Base-by-base conservation (phyloP, 2,329 filamentous ascomycete species). In the Exserohilum turcica region DNA sequence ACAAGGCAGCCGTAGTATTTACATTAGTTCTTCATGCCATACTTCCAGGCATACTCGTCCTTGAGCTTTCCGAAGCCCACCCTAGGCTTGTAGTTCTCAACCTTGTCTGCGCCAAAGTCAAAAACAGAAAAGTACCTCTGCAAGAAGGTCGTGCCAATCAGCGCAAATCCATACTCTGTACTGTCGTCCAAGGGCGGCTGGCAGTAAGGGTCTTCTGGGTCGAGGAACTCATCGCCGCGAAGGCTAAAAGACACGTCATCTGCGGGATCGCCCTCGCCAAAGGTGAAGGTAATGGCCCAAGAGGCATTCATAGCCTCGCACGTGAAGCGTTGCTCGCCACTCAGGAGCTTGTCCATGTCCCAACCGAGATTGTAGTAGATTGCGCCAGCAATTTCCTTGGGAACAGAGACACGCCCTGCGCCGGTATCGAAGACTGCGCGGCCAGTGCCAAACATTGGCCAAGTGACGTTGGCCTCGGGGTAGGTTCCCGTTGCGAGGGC, bases 281-380 rank as follows among this genome's bases (percentile, higher is more conserved):
- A 37, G 5, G 58, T 58, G 27, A 64, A 37, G 1, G 54, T 55
- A 5, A 64, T 16, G 2, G 60, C 61, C 60, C 61, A 64, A 8
- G 58, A 58, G 1, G 60, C 54, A 15, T 64, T 64, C 33, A 61
- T 15, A 15, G 61, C 58, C 43, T 47, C 9, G 24, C 61, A 64
- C 2, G 35, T 45, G 42, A 64, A 54, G 19, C 52, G 36, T 58
- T 64, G 56, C 9, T 55, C 39, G 10, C 48, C 51, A 9, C 19
- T 43, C 8, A 43, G 15, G 2, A 64, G 52, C 48, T 58, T 60
- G 1, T 56, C 49, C n/a, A 43, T 6, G 31, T 63, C 59, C 61
- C 61, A 64, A 6, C 61, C 61, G 7, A 64, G 45, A 28, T 60
- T 61, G 54, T 28, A 63, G 44, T 64, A 64, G 6, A 64, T 29